phyloP scores from a whole-genome alignment of 140 eudicot species.

The Ambrosia hybrid region DNA sequence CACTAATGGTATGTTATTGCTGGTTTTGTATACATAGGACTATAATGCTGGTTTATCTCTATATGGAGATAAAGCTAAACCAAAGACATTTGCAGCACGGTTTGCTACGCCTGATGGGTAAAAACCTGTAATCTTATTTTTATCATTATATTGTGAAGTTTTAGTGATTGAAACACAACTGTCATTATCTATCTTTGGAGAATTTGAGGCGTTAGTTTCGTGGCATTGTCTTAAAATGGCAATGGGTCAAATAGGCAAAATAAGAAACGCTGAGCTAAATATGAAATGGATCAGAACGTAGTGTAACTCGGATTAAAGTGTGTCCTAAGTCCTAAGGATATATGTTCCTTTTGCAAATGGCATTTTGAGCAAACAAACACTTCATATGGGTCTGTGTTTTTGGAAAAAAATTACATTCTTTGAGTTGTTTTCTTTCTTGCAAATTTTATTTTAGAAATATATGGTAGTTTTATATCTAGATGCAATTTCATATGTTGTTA shows the following conservation, averaged over 20 bases:
- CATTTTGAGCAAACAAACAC: not conserved
- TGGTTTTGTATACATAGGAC: slow-evolving; percentile 52
- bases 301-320: not conserved
- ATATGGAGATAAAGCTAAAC: slow-evolving; percentile 96
- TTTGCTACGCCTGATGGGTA: slow-evolving; percentile 98
- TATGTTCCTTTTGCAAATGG: not conserved
- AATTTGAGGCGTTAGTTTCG: no score
- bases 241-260: not conserved
- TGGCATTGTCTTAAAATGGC: not conserved
- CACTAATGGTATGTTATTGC: slow-evolving; percentile 8
- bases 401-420: not conserved
- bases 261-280: not conserved
- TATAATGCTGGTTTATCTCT: slow-evolving; percentile 79
- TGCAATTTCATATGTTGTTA: slow-evolving; percentile 3
- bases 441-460: slow-evolving; percentile 9
- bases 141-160: not conserved
- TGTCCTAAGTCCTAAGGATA: no score
- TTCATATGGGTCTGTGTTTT: not conserved
- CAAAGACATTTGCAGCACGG: slow-evolving; percentile 88
- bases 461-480: not conserved
- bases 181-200: not conserved
- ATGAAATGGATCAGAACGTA: not conserved
- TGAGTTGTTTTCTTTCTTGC: not conserved
- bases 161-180: not conserved
- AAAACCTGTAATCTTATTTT: slow-evolving; percentile 20